Evolutionary conservation across 306 rosid genomes (phyloP).

Genomic region (Lagenaria siceraria): DNA sequence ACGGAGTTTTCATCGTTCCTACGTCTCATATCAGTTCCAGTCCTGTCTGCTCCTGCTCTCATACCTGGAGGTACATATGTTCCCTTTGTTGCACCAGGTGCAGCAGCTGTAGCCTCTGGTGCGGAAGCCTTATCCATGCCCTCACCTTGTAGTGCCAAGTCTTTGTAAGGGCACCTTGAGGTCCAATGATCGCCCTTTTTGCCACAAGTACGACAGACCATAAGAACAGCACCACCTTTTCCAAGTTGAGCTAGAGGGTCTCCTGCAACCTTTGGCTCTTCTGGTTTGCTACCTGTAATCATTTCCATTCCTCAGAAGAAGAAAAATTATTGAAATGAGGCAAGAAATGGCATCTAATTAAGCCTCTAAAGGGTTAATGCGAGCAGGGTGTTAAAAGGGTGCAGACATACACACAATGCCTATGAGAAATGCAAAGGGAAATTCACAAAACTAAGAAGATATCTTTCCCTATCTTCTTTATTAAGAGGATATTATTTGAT

Average conservation of each 20-base stretch:
- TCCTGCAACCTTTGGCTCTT: slow-evolving; percentile 54
- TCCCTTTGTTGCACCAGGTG: slow-evolving; percentile 32
- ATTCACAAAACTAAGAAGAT: background rate
- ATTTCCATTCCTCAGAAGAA: background rate
- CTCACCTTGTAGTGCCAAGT: slow-evolving; percentile 51
- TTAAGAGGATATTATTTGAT: background rate
- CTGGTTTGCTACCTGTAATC: slow-evolving; percentile 37
- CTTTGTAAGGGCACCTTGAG: slow-evolving; percentile 86
- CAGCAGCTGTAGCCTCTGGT: slow-evolving; percentile 26
- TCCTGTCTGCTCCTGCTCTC: slow-evolving; percentile 64
- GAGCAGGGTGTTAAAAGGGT: background rate
- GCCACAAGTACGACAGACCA: slow-evolving; percentile 89
- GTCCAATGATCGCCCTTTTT: slow-evolving; percentile 98
- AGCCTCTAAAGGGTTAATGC: background rate
- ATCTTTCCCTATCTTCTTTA: background rate
- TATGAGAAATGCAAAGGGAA: background rate
- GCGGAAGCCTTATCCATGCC: slow-evolving; percentile 48
- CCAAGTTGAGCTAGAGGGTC: slow-evolving; percentile 41
- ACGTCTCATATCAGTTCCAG: slow-evolving; percentile 72
- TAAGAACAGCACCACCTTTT: slow-evolving; percentile 65
- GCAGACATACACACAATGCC: background rate
- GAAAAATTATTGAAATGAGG: background rate
- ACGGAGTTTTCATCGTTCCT: slow-evolving; percentile 93
- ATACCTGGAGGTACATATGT: slow-evolving; percentile 75
- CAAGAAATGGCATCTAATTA: background rate